A percentile compares a stretch with the other conserved stretches of the same genome.
Conservation (phyloP, 257 asterid species). For the Jaltomata sinuosa region DNA sequence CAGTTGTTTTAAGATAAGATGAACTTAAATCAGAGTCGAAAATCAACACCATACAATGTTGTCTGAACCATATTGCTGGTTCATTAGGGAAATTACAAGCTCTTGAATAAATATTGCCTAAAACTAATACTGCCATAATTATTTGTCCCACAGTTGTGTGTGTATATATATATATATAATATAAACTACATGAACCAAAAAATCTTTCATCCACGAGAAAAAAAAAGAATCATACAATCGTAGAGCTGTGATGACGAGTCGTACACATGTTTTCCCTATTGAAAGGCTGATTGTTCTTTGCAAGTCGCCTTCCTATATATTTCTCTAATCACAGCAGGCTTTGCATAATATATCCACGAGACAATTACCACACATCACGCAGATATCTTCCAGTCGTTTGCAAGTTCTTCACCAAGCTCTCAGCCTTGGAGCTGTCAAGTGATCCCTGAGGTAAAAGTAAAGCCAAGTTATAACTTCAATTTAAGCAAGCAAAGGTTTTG, state of each 20-base stretch:
- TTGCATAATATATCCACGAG: neutral
- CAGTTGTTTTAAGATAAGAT: neutral
- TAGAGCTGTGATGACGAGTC: neutral
- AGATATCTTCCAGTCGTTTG: slow-evolving; percentile 68
- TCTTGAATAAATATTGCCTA: neutral
- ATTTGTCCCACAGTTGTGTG: neutral
- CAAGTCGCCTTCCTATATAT: neutral
- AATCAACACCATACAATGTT: slow-evolving; percentile 10
- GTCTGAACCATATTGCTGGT: slow-evolving; percentile 9
- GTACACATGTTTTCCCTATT: neutral
- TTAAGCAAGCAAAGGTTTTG: neutral
- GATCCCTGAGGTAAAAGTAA: slow-evolving; percentile 46
- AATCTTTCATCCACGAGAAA: neutral
- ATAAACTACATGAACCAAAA: slow-evolving; percentile 20
- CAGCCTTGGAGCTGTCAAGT: slow-evolving; percentile 63
- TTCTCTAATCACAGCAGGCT: neutral
- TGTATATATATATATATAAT: neutral
- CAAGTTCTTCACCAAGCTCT: slow-evolving; percentile 75
- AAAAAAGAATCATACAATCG: slow-evolving; percentile 4
- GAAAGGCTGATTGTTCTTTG: slow-evolving; percentile 5
- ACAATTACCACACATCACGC: slow-evolving; percentile 73
- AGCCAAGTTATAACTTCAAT: neutral
- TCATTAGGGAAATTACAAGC: neutral
- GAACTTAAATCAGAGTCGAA: neutral
- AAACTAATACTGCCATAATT: slow-evolving; percentile 5